A percentile compares a stretch with the other conserved stretches of the same genome.
These are phyloP conservation scores for Leishmania braziliensis DNA, from an alignment of 208 protist genomes.

Conservation along the genomic window DNA sequence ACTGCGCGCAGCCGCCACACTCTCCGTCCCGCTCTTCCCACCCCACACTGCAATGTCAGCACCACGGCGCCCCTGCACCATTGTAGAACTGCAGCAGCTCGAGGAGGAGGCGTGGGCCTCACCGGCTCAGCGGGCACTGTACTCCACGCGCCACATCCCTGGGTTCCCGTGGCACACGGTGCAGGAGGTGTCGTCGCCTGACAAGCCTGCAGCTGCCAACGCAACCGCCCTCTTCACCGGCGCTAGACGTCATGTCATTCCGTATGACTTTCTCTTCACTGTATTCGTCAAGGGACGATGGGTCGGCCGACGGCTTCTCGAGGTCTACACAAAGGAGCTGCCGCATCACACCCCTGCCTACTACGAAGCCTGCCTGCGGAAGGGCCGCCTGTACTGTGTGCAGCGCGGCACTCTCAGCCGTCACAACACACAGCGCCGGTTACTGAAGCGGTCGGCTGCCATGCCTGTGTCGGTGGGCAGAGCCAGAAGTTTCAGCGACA, in stretches of 20 bases:
- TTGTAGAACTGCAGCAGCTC: slow-evolving; percentile 34
- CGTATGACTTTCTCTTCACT: slow-evolving; percentile 91
- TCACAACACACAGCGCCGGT: slow-evolving; percentile 44
- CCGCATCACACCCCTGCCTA: slow-evolving; percentile 78
- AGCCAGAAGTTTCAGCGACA: background rate
- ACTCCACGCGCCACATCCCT: slow-evolving; percentile 57
- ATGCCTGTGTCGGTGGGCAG: background rate
- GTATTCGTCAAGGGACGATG: slow-evolving; percentile 94
- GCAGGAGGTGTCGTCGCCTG: background rate
- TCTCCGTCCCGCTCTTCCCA: background rate
- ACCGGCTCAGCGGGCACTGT: slow-evolving; percentile 37
- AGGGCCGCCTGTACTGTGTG: slow-evolving; percentile 67
- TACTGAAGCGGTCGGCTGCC: slow-evolving; percentile 43
- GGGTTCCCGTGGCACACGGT: slow-evolving; percentile 87
- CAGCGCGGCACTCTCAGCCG: slow-evolving; percentile 10
- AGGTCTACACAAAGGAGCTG: slow-evolving; percentile 91
- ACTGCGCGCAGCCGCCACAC: slow-evolving; percentile 1
- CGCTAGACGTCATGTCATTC: slow-evolving; percentile 76
- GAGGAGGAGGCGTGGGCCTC: slow-evolving; percentile 66
- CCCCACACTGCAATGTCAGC: background rate
- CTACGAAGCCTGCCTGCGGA: slow-evolving; percentile 80
- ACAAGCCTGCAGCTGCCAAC: background rate
- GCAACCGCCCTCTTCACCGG: slow-evolving; percentile 1
- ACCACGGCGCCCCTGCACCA: background rate
- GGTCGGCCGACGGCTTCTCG: slow-evolving; percentile 83